Evolutionary conservation across 228 moss, liverwort and hornwort genomes (phyloP), one percentile per base, ranked within the genome.

Genomic region (Sphagnum fallax): DNA sequence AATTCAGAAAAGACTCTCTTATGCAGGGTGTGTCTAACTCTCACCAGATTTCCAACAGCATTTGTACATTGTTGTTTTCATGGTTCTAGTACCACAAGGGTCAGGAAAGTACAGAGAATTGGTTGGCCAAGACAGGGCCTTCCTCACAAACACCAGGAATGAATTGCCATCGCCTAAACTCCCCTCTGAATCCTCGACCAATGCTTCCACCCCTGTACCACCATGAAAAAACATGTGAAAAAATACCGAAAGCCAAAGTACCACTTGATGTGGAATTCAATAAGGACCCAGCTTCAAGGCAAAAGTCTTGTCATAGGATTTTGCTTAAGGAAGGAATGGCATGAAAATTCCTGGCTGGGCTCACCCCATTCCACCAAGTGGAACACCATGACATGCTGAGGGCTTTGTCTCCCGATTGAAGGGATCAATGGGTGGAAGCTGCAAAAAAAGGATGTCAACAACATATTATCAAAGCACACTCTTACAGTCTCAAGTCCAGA

Each of bases 101-200:
- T 32, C 32, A 32, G 32, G 32, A 32, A 51, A 62, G 66, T 75
- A 98, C 98, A 68, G 98, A 98, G 69, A 98, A 98, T 68, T 98
- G 98, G 80, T 98, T 90, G 11, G 88, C 93, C 65, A 81, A 81
- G 62, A 93, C 79, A 65, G 98, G 98, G 73, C 91, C 93, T 77
- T 98, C 98, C 14, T 98, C 93, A 63, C 88, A 89, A 52, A 92
- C 72, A 68, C 91, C 91, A 49, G 98, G 98, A 49, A 83, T 74
- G 50, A 98, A 68, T 83, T 98, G 98, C 98, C 98, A 98, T 63
- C 97, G 86, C 77, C 97, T 82, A 63, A 98, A 98, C 72, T 98
- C 97, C 66, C 97, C 97, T 77, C 91, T 88, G 69, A 90, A 98
- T 50, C 97, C 97, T 83, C 97, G 86, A 49, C 97, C 93, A 58